A percentile compares a stretch with the other conserved stretches of the same genome.
Evolutionary conservation across 192 early-diverging fungal species (phyloP).

Genomic region (Backusella westeae): DNA sequence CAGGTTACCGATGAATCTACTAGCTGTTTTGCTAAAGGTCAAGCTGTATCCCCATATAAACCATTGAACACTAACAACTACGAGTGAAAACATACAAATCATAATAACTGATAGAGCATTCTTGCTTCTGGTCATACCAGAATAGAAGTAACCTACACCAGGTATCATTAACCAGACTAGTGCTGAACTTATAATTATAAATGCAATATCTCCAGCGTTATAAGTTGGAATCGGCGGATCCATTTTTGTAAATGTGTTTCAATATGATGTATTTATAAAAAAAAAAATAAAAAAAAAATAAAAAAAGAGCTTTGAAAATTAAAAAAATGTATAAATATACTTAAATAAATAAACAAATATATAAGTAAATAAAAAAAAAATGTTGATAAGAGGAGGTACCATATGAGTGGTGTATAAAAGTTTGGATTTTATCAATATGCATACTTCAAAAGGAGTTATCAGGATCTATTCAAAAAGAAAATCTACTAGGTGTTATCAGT

Average conservation of each 20-base stretch:
- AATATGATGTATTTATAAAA: neutral
- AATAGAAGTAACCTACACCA: conserved; percentile 94
- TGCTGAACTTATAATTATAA: neutral
- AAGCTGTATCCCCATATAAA: conserved; percentile 88
- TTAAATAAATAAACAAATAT: neutral
- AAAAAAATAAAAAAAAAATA: neutral
- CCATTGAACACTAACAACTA: conserved; percentile 77
- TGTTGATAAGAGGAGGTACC: neutral
- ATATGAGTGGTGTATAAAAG: neutral
- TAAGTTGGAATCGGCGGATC: neutral
- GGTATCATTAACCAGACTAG: conserved; percentile 83
- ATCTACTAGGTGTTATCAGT: neutral
- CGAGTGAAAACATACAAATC: conserved; percentile 74
- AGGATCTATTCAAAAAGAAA: neutral
- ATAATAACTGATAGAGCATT: conserved; percentile 90
- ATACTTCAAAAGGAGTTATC: neutral
- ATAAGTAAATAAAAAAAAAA: neutral
- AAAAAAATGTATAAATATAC: neutral
- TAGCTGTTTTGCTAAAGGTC: conserved; percentile 74
- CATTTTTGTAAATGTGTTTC: neutral
- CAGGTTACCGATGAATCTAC: conserved; percentile 79
- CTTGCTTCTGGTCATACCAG: conserved; percentile 89
- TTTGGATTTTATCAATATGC: neutral
- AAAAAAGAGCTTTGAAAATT: neutral
- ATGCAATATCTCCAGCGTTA: neutral